Evolutionary conservation across 192 early-diverging fungal genomes (phyloP), one percentile per base, ranked within the genome.

Genomic region (Gryganskiella cystojenkinii): DNA sequence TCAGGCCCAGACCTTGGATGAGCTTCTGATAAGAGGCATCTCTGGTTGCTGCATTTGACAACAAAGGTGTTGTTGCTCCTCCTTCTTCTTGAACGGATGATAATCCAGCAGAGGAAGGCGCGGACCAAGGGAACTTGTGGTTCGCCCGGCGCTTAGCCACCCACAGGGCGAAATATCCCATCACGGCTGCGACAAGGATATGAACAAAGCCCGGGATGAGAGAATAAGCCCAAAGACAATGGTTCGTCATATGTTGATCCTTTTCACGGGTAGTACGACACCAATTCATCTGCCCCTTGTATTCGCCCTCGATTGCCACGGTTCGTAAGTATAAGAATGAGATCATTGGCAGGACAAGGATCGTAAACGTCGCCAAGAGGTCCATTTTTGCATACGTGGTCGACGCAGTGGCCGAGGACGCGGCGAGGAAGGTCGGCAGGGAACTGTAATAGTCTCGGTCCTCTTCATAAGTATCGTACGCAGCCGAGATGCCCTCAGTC

Each of bases 231-330:
- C 73, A 76, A 43, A 76, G 34, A 44, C 73, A 76, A 4, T 47
- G 58, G 33, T 76, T 68, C 27, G 73, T 76, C 73, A 61, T 67
- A 34, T 61, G 59, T 13, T 76, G 73, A 49, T 68, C 60, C 15
- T 4, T 3, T 3, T 64, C 60, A 3, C 4, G 20, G 3, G 73
- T 64, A 9, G 73, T 76, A 19, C 53, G 34, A 52, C 73, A 76
- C 73, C 73, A 76, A 13, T 40, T 45, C 24, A 19, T 42, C 27
- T 65, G 25, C 6, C 40, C 63, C 6, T 65, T 27, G 14, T 37
- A 20, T 37, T 67, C 45, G 7, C 60, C 73, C 6, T 68, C 42
- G 17, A 61, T 56, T 0, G 60, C 61, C 0, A 76, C 62, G 11
- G 59, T 42, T 3, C 73, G 58, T 3, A 43, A 34, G 65, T 59